phyloP scores from a whole-genome alignment of 2,329 filamentous ascomycete genomes.

The Claviceps maximensis region DNA sequence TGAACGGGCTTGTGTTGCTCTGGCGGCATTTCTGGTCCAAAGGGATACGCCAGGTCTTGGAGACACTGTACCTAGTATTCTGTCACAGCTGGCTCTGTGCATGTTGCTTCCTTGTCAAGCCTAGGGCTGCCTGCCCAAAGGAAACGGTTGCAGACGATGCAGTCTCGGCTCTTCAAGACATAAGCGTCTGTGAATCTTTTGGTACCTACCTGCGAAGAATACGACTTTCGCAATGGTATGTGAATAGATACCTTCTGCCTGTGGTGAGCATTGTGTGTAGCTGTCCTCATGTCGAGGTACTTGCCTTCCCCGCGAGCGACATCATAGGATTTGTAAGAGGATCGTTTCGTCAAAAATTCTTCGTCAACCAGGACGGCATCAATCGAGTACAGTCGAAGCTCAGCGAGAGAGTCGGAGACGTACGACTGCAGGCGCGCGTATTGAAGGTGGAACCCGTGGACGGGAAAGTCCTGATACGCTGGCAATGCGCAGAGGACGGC shows the following conservation, averaged over 20 bases:
- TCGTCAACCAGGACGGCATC: slow-evolving; percentile 36
- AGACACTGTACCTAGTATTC: slow-evolving; percentile 29
- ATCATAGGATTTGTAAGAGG: slow-evolving; percentile 35
- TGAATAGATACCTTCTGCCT: slow-evolving; percentile 37
- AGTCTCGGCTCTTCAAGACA: neutral
- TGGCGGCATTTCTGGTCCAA: slow-evolving; percentile 23
- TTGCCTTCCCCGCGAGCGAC: slow-evolving; percentile 40
- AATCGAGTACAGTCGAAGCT: slow-evolving; percentile 34
- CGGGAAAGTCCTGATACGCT: slow-evolving; percentile 18
- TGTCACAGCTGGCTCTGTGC: slow-evolving; percentile 41
- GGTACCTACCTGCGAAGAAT: slow-evolving; percentile 34
- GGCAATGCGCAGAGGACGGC: slow-evolving; percentile 15
- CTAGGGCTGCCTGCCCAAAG: slow-evolving; percentile 11
- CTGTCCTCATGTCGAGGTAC: slow-evolving; percentile 36
- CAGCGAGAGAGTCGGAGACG: slow-evolving; percentile 21
- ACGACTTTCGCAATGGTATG: slow-evolving; percentile 32
- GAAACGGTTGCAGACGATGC: neutral
- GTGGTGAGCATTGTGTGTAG: slow-evolving; percentile 41
- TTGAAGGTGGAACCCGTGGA: slow-evolving; percentile 17
- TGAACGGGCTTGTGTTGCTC: slow-evolving; percentile 33
- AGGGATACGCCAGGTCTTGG: slow-evolving; percentile 26
- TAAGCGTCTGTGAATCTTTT: neutral
- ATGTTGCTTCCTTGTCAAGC: slow-evolving; percentile 35
- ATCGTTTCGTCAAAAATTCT: slow-evolving; percentile 35
- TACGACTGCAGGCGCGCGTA: slow-evolving; percentile 28